A percentile compares a stretch with the other conserved stretches of the same genome.
Evolutionary conservation across 495 filamentous ascomycete species (phyloP).

Genomic region (Ramalina intermedia): DNA sequence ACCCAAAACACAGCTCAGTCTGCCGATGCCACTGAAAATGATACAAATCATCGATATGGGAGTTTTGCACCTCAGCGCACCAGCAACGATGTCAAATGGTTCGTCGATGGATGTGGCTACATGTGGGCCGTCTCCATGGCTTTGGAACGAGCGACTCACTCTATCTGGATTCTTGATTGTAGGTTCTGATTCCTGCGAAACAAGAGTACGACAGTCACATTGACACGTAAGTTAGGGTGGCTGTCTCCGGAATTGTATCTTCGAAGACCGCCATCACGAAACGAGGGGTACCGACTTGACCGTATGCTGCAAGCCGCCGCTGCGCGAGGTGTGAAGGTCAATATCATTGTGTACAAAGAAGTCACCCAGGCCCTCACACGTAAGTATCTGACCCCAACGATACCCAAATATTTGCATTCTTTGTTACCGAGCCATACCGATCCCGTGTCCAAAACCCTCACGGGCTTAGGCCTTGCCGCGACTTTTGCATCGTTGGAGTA

Average conservation of each 20-base stretch:
- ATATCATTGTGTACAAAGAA: constrained; percentile 95
- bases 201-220: not conserved
- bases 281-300: constrained; percentile 79
- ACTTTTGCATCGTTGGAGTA: constrained; percentile 30
- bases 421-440: constrained; percentile 25
- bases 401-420: constrained; percentile 30
- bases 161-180: constrained; percentile 89
- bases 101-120: constrained; percentile 84
- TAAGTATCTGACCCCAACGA: constrained; percentile 39
- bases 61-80: constrained; percentile 64
- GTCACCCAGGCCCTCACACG: constrained; percentile 72
- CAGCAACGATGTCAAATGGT: constrained; percentile 69
- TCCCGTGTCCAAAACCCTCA: constrained; percentile 19
- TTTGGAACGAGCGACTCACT: constrained; percentile 68
- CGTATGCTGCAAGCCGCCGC: constrained; percentile 79
- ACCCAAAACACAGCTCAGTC: constrained; percentile 36
- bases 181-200: constrained; percentile 6
- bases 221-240: constrained; percentile 41
- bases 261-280: constrained; percentile 65
- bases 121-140: constrained; percentile 81
- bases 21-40: constrained; percentile 25
- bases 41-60: constrained; percentile 51
- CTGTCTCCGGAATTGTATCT: constrained; percentile 81
- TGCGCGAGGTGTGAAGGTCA: constrained; percentile 71
- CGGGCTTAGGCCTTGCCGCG: constrained; percentile 23